Percentiles rank a stretch among this genome's conserved stretches.
Conservation (phyloP, 805 yeast genomes). For the Candida ipomoeae region DNA sequence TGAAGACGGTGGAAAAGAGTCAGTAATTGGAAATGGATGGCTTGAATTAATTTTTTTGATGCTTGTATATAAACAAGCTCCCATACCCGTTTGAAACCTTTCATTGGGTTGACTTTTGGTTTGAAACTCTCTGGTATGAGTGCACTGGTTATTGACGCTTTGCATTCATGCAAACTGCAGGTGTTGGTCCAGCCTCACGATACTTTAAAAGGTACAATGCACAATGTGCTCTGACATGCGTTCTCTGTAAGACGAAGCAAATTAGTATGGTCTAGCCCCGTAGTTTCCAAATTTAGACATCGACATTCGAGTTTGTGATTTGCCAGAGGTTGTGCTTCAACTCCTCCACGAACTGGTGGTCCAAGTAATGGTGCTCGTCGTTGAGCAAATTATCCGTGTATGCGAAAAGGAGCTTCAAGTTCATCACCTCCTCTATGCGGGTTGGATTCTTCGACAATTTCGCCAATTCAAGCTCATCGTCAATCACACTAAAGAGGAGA, state of each 20-base stretch:
- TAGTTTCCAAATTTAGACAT: not conserved
- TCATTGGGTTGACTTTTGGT: not conserved
- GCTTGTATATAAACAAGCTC: too few species aligned
- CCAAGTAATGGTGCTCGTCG: conserved; percentile 42
- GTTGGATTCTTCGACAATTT: conserved; percentile 39
- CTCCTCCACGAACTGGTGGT: conserved; percentile 48
- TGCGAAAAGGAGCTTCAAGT: conserved; percentile 56
- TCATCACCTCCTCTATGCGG: conserved; percentile 57
- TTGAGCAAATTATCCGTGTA: conserved; percentile 46
- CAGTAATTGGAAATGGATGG: too few species aligned
- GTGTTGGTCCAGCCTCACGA: not conserved
- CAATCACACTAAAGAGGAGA: conserved; percentile 44
- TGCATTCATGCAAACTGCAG: not conserved
- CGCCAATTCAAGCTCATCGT: conserved; percentile 51
- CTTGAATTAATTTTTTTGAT: not conserved
- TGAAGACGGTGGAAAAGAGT: too few species aligned
- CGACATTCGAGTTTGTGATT: not conserved
- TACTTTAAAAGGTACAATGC: not conserved
- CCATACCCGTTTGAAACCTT: too few species aligned
- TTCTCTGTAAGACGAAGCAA: not conserved
- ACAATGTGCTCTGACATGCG: not conserved
- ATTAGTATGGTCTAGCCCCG: not conserved
- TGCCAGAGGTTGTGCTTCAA: conserved; percentile 45
- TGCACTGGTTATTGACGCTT: not conserved
- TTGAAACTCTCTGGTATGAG: not conserved